Conservation (phyloP, 2,329 filamentous ascomycete genomes). For the Salinomyces thailandicus region DNA sequence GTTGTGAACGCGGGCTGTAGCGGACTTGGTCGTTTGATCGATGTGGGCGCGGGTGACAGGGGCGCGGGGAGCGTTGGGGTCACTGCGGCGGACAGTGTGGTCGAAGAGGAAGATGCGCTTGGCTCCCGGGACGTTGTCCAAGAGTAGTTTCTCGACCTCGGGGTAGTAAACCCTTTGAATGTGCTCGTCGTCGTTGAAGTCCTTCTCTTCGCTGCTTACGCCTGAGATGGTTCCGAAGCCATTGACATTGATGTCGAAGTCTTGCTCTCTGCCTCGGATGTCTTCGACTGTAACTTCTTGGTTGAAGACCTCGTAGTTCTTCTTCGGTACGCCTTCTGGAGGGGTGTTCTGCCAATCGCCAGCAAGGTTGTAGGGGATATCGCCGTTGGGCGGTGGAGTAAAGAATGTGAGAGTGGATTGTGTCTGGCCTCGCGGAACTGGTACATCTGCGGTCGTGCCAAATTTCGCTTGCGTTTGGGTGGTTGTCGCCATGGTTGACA, state of each 20-base stretch:
- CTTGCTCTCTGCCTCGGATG: constrained; percentile 57
- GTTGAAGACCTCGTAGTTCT: constrained; percentile 49
- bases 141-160: constrained; percentile 63
- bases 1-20: constrained; percentile 54
- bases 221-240: constrained; percentile 59
- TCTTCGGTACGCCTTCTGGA: constrained; percentile 49
- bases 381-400: constrained; percentile 48
- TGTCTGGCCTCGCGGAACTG: constrained; percentile 49
- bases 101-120: constrained; percentile 67
- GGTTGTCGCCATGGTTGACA: constrained; percentile 12
- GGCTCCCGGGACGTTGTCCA: constrained; percentile 55
- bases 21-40: constrained; percentile 64
- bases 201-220: constrained; percentile 43
- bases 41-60: constrained; percentile 70
- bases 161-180: constrained; percentile 72
- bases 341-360: constrained; percentile 46
- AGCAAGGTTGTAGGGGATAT: constrained; percentile 41
- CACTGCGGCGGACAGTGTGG: constrained; percentile 69
- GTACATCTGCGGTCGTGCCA: constrained; percentile 16
- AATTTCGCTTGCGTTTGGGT: constrained; percentile 17
- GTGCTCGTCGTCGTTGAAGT: constrained; percentile 58
- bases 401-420: constrained; percentile 57
- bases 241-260: constrained; percentile 59
- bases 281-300: constrained; percentile 56
- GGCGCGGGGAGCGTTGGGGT: constrained; percentile 47